Base-by-base conservation (phyloP, 225 moss, liverwort and hornwort genomes). In the Bryum argenteum region DNA sequence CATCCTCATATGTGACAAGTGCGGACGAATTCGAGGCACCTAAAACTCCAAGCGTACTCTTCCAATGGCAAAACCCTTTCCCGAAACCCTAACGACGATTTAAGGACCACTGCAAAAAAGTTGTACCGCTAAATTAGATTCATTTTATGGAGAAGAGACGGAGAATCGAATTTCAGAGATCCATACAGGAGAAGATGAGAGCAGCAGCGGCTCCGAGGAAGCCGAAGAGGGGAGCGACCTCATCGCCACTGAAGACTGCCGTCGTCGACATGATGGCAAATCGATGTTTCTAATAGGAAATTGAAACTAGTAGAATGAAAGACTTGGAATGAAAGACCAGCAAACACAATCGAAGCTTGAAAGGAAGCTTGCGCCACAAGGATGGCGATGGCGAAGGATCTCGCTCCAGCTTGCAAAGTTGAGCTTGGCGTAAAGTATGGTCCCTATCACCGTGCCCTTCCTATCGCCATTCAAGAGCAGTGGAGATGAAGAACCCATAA, bases 181-280 rank as follows among this genome's bases (percentile, higher is more conserved):
- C 23, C 66, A 17, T 75, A 88, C 87, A 88, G 1, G 87, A 88
- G 64, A 88, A 88, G 64, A 88, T 82, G 55, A 88, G 84, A 10
- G 87, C 87, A 72, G 81, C 84, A 13, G 87, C 87, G 38, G 84
- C 87, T 71, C 87, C 87, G 18, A 88, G 82, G 77, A 88, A 88
- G 71, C 84, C 87, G 58, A 88, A 88, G 79, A 88, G 84, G 10
- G 87, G 84, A 15, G 87, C 87, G 56, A 81, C 18, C 74, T 88
- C 87, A 39, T 88, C 84, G 28, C 87, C 84, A 44, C 58, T 69
- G 20, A 88, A 88, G 33, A 58, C 74, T 21, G 73, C 71, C 17
- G 77, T 11, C 2, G 83, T 75, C 42, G 84, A 68, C 84, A 84
- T 81, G 72, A 28, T 68, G 72, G 23, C 8, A 11, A 23, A 23